These are phyloP conservation scores for Wilhelminamyces savonicus DNA, from an alignment of 805 yeast genomes.

Conservation along the genomic window DNA sequence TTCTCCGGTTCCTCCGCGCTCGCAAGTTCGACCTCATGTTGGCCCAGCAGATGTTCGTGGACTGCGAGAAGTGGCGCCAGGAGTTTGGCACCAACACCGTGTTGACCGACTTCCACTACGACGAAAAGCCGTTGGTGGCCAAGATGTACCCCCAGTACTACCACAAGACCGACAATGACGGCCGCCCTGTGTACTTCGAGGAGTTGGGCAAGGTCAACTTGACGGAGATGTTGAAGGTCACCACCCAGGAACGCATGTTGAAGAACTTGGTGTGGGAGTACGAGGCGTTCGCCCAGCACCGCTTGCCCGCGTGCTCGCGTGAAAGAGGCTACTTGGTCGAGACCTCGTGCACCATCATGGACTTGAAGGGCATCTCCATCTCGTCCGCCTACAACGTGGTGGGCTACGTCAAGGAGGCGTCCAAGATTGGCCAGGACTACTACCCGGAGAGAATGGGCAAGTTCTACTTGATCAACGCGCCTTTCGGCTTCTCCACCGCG, in stretches of 20 bases:
- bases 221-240: conserved; percentile 85
- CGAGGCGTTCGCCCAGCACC: conserved; percentile 75
- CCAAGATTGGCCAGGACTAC: conserved; percentile 90
- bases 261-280: conserved; percentile 96
- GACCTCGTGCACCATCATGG: conserved; percentile 94
- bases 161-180: conserved; percentile 94
- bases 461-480: conserved; percentile 92
- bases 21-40: conserved; percentile 83
- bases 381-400: conserved; percentile 79
- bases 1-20: conserved; percentile 85
- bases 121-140: conserved; percentile 89
- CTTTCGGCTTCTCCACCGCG: conserved; percentile 94
- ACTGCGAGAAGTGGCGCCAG: conserved; percentile 89
- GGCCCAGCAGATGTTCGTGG: conserved; percentile 76
- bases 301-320: conserved; percentile 94
- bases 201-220: conserved; percentile 89
- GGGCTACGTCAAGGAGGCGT: conserved; percentile 86
- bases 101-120: conserved; percentile 80
- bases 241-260: conserved; percentile 93
- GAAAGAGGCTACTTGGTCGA: conserved; percentile 72
- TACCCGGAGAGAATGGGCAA: conserved; percentile 99
- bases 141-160: conserved; percentile 92
- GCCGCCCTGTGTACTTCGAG: conserved; percentile 93
- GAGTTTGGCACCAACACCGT: conserved; percentile 84
- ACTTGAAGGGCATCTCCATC: conserved; percentile 88